Conservation (phyloP, 768 basidiomycete genomes). For the Pulveroboletus ravenelii region DNA sequence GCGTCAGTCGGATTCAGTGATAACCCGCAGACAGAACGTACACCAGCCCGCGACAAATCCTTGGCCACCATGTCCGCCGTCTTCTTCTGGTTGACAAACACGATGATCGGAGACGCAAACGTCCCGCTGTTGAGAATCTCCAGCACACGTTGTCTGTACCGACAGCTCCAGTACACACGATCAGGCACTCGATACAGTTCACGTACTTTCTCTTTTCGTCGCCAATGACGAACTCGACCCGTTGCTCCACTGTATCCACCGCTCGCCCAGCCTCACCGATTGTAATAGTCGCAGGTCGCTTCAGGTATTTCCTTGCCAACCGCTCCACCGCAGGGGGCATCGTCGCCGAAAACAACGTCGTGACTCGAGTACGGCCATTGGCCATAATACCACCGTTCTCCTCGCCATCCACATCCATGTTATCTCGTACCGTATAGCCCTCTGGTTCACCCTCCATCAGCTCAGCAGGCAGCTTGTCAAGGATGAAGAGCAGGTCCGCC, state of each 20-base stretch:
- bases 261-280: slow-evolving; percentile 98
- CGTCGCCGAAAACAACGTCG: slow-evolving; percentile 94
- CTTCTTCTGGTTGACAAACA: slow-evolving; percentile 99
- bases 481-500: slow-evolving; percentile 86
- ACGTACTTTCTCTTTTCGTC: slow-evolving; percentile 96
- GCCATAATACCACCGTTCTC: slow-evolving; percentile 41
- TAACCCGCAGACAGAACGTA: slow-evolving; percentile 40
- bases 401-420: slow-evolving; percentile 74
- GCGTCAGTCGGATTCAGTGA: not conserved
- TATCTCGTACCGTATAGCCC: slow-evolving; percentile 34
- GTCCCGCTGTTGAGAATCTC: slow-evolving; percentile 89
- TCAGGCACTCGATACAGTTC: not conserved
- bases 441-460: slow-evolving; percentile 75
- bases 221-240: slow-evolving; percentile 86
- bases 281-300: slow-evolving; percentile 89
- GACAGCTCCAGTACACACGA: slow-evolving; percentile 7
- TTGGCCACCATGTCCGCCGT: slow-evolving; percentile 98
- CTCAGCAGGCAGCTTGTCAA: slow-evolving; percentile 86
- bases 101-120: slow-evolving; percentile 89
- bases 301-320: slow-evolving; percentile 89
- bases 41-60: slow-evolving; percentile 84
- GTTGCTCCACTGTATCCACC: slow-evolving; percentile 96
- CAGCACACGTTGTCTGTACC: slow-evolving; percentile 66
- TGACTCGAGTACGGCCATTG: slow-evolving; percentile 83
- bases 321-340: slow-evolving; percentile 98